These are phyloP conservation scores for Beverwykella pulmonaria DNA, from an alignment of 495 filamentous ascomycete genomes.

Conservation along the genomic window DNA sequence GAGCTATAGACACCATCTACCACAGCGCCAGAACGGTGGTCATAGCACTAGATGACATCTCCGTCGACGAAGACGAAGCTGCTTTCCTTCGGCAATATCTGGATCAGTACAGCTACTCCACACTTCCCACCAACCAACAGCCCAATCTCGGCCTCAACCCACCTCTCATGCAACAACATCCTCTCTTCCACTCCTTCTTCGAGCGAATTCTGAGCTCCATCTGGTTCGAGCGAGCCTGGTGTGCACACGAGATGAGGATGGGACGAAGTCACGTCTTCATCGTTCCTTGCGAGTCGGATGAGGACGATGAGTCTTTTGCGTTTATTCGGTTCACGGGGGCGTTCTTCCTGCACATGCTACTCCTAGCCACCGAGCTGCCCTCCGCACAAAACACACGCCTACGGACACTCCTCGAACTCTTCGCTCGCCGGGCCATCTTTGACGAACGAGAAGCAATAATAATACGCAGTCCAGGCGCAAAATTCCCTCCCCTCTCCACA, in stretches of 20 bases:
- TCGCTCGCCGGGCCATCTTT: neutral
- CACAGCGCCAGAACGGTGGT: slow-evolving; percentile 41
- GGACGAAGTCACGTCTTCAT: slow-evolving; percentile 41
- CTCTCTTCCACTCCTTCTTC: slow-evolving; percentile 35
- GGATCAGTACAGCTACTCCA: slow-evolving; percentile 27
- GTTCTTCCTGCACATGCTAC: slow-evolving; percentile 42
- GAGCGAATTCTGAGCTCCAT: slow-evolving; percentile 40
- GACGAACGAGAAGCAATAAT: slow-evolving; percentile 35
- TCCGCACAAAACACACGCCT: neutral
- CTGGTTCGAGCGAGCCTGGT: slow-evolving; percentile 45
- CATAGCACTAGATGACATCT: slow-evolving; percentile 42
- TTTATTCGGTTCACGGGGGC: slow-evolving; percentile 39
- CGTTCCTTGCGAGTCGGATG: slow-evolving; percentile 27
- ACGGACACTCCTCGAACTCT: slow-evolving; percentile 20
- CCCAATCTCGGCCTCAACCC: slow-evolving; percentile 35
- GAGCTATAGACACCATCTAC: slow-evolving; percentile 45
- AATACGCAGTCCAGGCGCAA: slow-evolving; percentile 23
- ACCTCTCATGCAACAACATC: slow-evolving; percentile 37
- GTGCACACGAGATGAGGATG: slow-evolving; percentile 43
- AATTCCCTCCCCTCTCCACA: slow-evolving; percentile 3
- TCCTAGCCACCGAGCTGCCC: slow-evolving; percentile 36
- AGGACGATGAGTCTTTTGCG: slow-evolving; percentile 19
- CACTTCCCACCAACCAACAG: slow-evolving; percentile 19
- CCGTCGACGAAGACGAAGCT: slow-evolving; percentile 33
- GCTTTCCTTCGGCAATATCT: slow-evolving; percentile 37